phyloP scores from a whole-genome alignment of 2,329 filamentous ascomycete species.

The Monosporascus sp. region DNA sequence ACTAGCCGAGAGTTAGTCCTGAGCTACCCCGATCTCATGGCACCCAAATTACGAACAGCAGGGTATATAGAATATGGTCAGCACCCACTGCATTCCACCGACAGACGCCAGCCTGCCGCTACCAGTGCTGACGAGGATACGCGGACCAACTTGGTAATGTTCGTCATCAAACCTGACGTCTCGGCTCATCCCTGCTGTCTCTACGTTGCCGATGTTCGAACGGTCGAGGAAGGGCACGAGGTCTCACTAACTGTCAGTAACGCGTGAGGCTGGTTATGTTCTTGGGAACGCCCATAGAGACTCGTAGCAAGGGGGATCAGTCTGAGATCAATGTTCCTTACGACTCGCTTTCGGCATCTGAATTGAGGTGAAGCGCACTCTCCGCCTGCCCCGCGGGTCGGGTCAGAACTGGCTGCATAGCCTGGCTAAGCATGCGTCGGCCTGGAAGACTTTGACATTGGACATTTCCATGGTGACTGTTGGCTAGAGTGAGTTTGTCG shows the following conservation, averaged over 20 bases:
- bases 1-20: constrained; percentile 15
- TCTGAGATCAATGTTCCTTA: constrained; percentile 28
- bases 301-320: constrained; percentile 27
- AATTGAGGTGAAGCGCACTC: constrained; percentile 17
- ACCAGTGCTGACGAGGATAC: constrained; percentile 2
- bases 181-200: constrained; percentile 30
- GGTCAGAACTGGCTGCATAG: background rate
- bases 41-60: constrained; percentile 26
- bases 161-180: constrained; percentile 30
- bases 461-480: background rate
- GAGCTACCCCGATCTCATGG: background rate
- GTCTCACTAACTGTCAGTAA: constrained; percentile 13
- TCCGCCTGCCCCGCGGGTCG: background rate
- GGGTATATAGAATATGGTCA: constrained; percentile 35
- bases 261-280: background rate
- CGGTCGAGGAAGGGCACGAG: constrained; percentile 32
- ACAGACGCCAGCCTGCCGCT: background rate
- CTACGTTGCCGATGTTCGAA: constrained; percentile 35
- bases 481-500: background rate
- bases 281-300: constrained; percentile 17
- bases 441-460: background rate
- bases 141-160: constrained; percentile 30
- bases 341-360: constrained; percentile 26
- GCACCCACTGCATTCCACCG: constrained; percentile 27
- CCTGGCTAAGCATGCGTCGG: background rate